phyloP scores from a whole-genome alignment of 2,329 filamentous ascomycete species.

The Neurospora crassa region DNA sequence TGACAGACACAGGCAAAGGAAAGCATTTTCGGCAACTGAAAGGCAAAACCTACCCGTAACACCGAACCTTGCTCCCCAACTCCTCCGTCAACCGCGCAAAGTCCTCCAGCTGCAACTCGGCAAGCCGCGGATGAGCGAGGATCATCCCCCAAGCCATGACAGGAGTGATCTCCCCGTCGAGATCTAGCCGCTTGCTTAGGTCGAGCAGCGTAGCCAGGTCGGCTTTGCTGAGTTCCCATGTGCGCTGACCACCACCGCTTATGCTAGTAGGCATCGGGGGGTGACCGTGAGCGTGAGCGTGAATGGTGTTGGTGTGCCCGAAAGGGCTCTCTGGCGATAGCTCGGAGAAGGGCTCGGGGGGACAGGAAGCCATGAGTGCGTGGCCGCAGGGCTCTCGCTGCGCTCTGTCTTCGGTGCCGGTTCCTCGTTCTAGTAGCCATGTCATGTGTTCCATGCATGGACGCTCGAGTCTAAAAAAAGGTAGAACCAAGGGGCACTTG shows the following conservation, averaged over 20 bases:
- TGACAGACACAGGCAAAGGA: background rate
- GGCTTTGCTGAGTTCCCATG: conserved; percentile 67
- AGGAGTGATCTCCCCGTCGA: conserved; percentile 86
- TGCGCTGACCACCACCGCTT: conserved; percentile 43
- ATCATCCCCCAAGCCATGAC: conserved; percentile 92
- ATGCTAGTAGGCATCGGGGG: background rate
- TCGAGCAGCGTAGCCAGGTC: conserved; percentile 77
- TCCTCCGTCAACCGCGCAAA: conserved; percentile 64
- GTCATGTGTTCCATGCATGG: conserved; percentile 90
- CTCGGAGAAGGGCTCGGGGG: conserved; percentile 53
- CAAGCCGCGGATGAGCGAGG: conserved; percentile 59
- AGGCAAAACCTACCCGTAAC: conserved; percentile 65
- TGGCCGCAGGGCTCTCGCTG: conserved; percentile 64
- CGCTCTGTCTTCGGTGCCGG: conserved; percentile 46
- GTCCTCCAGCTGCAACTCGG: conserved; percentile 56
- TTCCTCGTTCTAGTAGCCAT: conserved; percentile 56
- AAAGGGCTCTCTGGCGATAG: conserved; percentile 43
- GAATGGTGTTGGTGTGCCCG: conserved; percentile 37
- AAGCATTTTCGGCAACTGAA: conserved; percentile 3
- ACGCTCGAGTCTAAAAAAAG: conserved; percentile 65
- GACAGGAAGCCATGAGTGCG: conserved; percentile 86
- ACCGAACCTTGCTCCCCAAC: conserved; percentile 71
- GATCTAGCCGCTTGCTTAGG: conserved; percentile 70
- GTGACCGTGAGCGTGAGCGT: background rate
- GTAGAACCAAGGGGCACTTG: conserved; percentile 16